A percentile compares a stretch with the other conserved stretches of the same genome.
These are phyloP conservation scores for Phytopythium chamaehyphon DNA, from an alignment of 352 stramenopile genomes.

Conservation along the genomic window DNA sequence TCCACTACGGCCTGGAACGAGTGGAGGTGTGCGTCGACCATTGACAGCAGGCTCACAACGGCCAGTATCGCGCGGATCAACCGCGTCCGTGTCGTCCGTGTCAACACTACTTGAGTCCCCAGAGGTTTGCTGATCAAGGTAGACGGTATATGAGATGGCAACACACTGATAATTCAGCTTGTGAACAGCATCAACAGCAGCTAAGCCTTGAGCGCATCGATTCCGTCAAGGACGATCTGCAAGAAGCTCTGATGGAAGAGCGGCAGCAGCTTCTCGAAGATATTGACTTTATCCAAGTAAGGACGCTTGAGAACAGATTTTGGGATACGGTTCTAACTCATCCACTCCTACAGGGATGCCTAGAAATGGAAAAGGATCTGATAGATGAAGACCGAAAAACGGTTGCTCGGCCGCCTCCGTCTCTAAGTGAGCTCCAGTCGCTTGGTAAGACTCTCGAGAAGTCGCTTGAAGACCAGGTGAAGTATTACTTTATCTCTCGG, in stretches of 20 bases:
- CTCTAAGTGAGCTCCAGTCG: constrained; percentile 60
- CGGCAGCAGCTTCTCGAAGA: constrained; percentile 65
- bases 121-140: constrained; percentile 24
- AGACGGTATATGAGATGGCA: neutral
- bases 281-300: constrained; percentile 82
- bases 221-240: constrained; percentile 55
- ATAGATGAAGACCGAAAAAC: constrained; percentile 68
- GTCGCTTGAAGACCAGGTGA: constrained; percentile 53
- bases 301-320: neutral
- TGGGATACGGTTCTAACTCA: neutral
- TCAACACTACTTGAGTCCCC: constrained; percentile 55
- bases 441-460: constrained; percentile 56
- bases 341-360: constrained; percentile 39
- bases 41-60: constrained; percentile 41
- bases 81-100: constrained; percentile 50
- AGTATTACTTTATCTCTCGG: neutral
- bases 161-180: neutral
- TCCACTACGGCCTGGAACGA: constrained; percentile 50
- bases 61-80: constrained; percentile 63
- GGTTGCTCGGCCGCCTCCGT: constrained; percentile 39
- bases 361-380: constrained; percentile 85
- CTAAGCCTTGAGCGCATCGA: constrained; percentile 78
- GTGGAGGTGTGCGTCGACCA: constrained; percentile 22
- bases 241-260: constrained; percentile 53
- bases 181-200: constrained; percentile 27